A percentile compares a stretch with the other conserved stretches of the same genome.
Evolutionary conservation across 495 filamentous ascomycete genomes (phyloP).

Genomic region (Achaetomiella virescens): DNA sequence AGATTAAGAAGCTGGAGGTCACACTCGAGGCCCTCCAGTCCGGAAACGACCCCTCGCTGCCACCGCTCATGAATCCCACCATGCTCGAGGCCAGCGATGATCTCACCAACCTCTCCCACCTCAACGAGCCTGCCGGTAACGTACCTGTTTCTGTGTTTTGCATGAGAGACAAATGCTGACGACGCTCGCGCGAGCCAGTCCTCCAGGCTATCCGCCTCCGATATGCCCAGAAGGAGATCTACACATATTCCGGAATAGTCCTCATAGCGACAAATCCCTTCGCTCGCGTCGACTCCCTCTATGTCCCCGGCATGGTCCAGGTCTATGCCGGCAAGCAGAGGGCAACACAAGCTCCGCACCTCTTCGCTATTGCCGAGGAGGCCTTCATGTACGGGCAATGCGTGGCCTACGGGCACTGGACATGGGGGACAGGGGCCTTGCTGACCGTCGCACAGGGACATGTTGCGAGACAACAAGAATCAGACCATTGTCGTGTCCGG

Average conservation of each 20-base stretch:
- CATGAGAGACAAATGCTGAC: slow-evolving; percentile 30
- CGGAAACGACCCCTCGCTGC: slow-evolving; percentile 63
- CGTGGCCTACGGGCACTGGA: neutral
- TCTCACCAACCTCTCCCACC: slow-evolving; percentile 91
- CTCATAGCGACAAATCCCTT: slow-evolving; percentile 98
- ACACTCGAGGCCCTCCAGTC: slow-evolving; percentile 70
- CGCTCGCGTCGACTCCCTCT: slow-evolving; percentile 93
- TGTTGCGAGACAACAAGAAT: slow-evolving; percentile 91
- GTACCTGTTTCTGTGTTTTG: neutral
- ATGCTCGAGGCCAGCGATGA: slow-evolving; percentile 99
- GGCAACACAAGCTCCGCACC: slow-evolving; percentile 91
- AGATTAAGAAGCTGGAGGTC: slow-evolving; percentile 78
- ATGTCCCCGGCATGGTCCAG: slow-evolving; percentile 98
- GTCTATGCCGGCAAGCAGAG: slow-evolving; percentile 97
- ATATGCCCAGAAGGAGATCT: slow-evolving; percentile 98
- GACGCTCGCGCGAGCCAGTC: slow-evolving; percentile 47
- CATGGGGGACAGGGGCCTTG: neutral
- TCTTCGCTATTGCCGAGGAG: slow-evolving; percentile 98
- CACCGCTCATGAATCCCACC: slow-evolving; percentile 94
- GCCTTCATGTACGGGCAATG: slow-evolving; percentile 77
- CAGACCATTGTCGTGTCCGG: slow-evolving; percentile 98
- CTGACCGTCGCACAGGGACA: slow-evolving; percentile 59
- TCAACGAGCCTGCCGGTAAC: slow-evolving; percentile 97
- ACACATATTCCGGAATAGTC: slow-evolving; percentile 99
- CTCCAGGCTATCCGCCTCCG: slow-evolving; percentile 95